Evolutionary conservation across 495 filamentous ascomycete species (phyloP).

Genomic region (Lasiosphaeria hispida): DNA sequence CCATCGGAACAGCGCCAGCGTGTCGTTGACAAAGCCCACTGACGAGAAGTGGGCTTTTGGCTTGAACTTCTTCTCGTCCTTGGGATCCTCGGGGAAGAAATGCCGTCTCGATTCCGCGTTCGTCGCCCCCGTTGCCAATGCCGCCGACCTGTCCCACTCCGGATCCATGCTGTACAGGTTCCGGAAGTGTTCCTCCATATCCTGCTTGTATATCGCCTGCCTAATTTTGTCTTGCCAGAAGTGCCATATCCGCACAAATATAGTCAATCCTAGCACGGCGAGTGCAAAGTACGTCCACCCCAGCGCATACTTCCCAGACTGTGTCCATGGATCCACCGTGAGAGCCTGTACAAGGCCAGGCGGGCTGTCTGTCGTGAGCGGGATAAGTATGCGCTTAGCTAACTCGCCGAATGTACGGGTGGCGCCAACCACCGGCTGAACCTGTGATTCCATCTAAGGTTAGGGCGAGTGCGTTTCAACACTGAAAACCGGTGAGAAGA

Average conservation of each 20-base stretch:
- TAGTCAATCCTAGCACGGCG: constrained; percentile 61
- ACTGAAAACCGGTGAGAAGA: no score
- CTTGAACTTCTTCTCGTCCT: constrained; percentile 51
- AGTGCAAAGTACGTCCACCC: constrained; percentile 85
- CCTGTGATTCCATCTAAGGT: constrained; percentile 29
- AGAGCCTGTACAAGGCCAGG: constrained; percentile 68
- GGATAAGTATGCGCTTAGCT: constrained; percentile 71
- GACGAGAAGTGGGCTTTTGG: constrained; percentile 68
- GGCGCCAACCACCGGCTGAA: constrained; percentile 21
- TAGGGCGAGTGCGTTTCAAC: neutral
- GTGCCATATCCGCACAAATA: constrained; percentile 70
- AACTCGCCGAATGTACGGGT: constrained; percentile 42
- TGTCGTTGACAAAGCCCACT: constrained; percentile 68
- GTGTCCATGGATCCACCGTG: constrained; percentile 72
- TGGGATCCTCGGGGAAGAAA: constrained; percentile 64
- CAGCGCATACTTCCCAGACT: constrained; percentile 83
- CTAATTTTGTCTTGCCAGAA: constrained; percentile 85
- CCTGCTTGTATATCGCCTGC: constrained; percentile 77
- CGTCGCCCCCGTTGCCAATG: constrained; percentile 61
- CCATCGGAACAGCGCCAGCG: constrained; percentile 74
- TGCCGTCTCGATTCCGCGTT: constrained; percentile 52
- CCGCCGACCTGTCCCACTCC: constrained; percentile 65
- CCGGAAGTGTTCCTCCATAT: constrained; percentile 56
- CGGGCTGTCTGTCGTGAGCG: constrained; percentile 65
- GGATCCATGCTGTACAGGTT: constrained; percentile 53